These are phyloP conservation scores for Saturnispora saitoi DNA, from an alignment of 805 yeast genomes.

Conservation along the genomic window DNA sequence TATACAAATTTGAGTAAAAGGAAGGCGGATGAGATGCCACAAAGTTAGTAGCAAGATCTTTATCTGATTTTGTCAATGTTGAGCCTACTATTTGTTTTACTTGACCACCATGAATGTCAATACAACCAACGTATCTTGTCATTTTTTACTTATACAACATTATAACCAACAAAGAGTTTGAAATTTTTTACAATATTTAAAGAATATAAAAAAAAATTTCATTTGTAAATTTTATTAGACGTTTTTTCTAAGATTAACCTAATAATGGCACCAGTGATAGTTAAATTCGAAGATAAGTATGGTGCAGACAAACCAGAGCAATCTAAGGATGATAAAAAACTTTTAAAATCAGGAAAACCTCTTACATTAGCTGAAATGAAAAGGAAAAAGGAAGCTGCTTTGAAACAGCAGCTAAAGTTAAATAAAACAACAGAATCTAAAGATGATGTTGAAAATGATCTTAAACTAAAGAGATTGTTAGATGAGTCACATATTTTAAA, in stretches of 20 bases:
- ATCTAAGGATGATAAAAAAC: slow-evolving; percentile 40
- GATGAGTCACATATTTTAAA: slow-evolving; percentile 63
- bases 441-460: slow-evolving; percentile 57
- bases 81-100: slow-evolving; percentile 98
- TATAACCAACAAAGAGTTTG: no score
- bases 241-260: not conserved
- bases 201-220: not conserved
- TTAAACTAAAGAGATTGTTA: slow-evolving; percentile 62
- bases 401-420: slow-evolving; percentile 20
- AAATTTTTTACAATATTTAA: no score
- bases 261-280: slow-evolving; percentile 35
- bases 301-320: slow-evolving; percentile 17
- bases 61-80: slow-evolving; percentile 45
- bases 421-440: slow-evolving; percentile 30
- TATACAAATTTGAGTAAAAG: slow-evolving; percentile 67
- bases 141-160: slow-evolving; percentile 28
- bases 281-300: slow-evolving; percentile 36
- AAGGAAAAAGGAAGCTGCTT: slow-evolving; percentile 30
- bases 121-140: slow-evolving; percentile 91
- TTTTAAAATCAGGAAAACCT: slow-evolving; percentile 54
- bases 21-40: slow-evolving; percentile 68
- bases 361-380: slow-evolving; percentile 36
- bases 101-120: slow-evolving; percentile 89
- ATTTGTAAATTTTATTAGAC: not conserved
- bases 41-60: slow-evolving; percentile 56